These are phyloP conservation scores for Brassica rapa DNA, from an alignment of 345 rosid species.

Conservation along the genomic window DNA sequence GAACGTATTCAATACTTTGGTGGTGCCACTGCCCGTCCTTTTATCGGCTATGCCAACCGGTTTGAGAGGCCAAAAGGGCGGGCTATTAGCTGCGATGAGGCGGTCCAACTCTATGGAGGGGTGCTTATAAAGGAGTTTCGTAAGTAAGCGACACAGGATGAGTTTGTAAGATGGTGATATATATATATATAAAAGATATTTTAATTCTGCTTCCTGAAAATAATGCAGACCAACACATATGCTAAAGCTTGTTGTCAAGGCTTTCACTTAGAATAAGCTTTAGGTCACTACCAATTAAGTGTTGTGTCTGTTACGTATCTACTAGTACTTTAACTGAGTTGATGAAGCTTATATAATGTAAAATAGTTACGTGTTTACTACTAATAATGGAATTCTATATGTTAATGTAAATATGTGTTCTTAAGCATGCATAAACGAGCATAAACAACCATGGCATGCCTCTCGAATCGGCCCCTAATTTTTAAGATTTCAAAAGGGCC, in stretches of 20 bases:
- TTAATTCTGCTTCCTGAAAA: conserved; percentile 2
- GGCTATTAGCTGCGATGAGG: conserved; percentile 37
- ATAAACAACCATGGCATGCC: not conserved
- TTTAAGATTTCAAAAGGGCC: not conserved
- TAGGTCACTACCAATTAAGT: conserved; percentile 26
- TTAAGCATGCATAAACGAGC: not conserved
- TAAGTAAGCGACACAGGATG: conserved; percentile 1
- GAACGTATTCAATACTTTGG: conserved; percentile 18
- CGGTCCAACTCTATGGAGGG: conserved; percentile 33
- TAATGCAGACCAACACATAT: conserved; percentile 32
- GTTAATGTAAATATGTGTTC: conserved; percentile 11
- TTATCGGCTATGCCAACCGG: not conserved
- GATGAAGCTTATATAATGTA: conserved; percentile 28
- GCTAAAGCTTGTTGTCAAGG: conserved; percentile 24
- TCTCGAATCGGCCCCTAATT: not conserved
- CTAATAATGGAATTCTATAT: conserved; percentile 3
- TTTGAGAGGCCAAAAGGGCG: conserved; percentile 26
- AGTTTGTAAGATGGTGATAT: conserved; percentile 22
- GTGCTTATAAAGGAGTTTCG: conserved; percentile 38
- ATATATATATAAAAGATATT: not conserved
- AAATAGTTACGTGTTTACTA: not conserved
- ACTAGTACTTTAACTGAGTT: conserved; percentile 12
- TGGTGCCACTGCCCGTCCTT: conserved; percentile 15
- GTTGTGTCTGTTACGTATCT: conserved; percentile 21
- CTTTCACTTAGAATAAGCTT: conserved; percentile 31